A percentile compares a stretch with the other conserved stretches of the same genome.
These are phyloP conservation scores for Cyclotella cryptica DNA, from an alignment of 108 stramenopile species.

Conservation along the genomic window DNA sequence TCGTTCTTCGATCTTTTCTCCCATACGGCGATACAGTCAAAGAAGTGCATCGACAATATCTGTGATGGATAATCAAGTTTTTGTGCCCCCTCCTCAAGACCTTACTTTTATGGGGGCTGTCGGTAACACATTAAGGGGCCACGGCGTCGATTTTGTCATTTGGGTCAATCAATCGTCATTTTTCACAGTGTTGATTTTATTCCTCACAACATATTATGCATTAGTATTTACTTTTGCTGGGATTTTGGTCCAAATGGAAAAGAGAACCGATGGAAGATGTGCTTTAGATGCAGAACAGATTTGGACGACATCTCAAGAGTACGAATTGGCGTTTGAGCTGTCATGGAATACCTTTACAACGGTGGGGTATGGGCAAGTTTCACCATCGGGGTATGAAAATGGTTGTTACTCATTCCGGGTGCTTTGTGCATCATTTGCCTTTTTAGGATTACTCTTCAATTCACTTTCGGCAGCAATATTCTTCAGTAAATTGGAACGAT, in stretches of 20 bases:
- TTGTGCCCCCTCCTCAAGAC: constrained; percentile 33
- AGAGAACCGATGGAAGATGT: constrained; percentile 25
- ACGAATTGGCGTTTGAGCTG: constrained; percentile 38
- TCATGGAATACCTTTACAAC: constrained; percentile 54
- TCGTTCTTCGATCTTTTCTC: neutral
- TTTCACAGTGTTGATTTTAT: constrained; percentile 17
- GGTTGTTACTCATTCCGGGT: constrained; percentile 30
- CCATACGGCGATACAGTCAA: constrained; percentile 1
- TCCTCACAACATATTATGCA: constrained; percentile 20
- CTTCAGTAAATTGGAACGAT: constrained; percentile 33
- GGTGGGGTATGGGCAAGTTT: constrained; percentile 43
- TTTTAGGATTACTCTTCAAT: constrained; percentile 48
- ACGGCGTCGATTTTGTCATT: constrained; percentile 32
- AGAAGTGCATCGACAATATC: constrained; percentile 12
- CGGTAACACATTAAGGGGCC: constrained; percentile 5
- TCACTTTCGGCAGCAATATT: constrained; percentile 37
- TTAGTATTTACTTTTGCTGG: constrained; percentile 32
- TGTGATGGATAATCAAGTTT: constrained; percentile 34
- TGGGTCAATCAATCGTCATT: constrained; percentile 44
- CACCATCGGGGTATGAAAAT: constrained; percentile 19
- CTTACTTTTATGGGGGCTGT: constrained; percentile 16
- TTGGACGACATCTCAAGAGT: constrained; percentile 12
- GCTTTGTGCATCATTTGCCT: constrained; percentile 37
- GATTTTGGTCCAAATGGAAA: constrained; percentile 17
- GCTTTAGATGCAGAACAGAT: neutral